Percentiles rank a stretch among this genome's conserved stretches.
Evolutionary conservation across 176 grass and related monocot species (phyloP).

Genomic region (Pontederia paniculata): DNA sequence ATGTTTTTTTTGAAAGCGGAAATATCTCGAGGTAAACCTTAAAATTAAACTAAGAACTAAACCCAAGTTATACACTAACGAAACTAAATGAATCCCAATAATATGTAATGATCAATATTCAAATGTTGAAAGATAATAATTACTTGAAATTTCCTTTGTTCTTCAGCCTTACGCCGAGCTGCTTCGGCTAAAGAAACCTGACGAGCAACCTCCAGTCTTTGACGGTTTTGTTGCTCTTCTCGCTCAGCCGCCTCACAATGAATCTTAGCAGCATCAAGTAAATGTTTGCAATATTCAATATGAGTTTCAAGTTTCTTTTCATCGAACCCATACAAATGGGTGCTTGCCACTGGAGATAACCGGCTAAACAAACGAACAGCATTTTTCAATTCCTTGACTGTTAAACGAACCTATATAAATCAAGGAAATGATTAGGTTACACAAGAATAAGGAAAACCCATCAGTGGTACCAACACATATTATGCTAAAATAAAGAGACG

Average conservation of each 20-base stretch:
- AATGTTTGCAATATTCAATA: slow-evolving; percentile 91
- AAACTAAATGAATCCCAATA: no score
- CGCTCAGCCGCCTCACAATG: slow-evolving; percentile 85
- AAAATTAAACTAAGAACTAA: no score
- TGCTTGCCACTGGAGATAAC: slow-evolving; percentile 54
- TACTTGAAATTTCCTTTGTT: slow-evolving; percentile 88
- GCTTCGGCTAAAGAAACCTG: slow-evolving; percentile 91
- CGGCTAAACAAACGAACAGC: slow-evolving; percentile 80
- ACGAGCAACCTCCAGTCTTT: slow-evolving; percentile 81
- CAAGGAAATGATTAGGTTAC: neutral
- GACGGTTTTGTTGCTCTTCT: slow-evolving; percentile 84
- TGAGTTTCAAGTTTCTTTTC: slow-evolving; percentile 96
- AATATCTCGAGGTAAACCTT: no score
- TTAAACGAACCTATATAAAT: slow-evolving; percentile 57
- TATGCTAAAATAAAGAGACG: no score
- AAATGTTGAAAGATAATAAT: slow-evolving; percentile 1
- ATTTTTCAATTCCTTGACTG: slow-evolving; percentile 79
- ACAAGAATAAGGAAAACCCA: neutral
- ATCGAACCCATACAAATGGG: slow-evolving; percentile 94
- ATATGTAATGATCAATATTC: slow-evolving; percentile 10
- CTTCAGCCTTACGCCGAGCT: slow-evolving; percentile 81
- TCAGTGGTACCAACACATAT: neutral
- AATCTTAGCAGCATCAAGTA: slow-evolving; percentile 91
- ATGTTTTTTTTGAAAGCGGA: neutral
- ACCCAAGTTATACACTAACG: no score